A percentile compares a stretch with the other conserved stretches of the same genome.
These are phyloP conservation scores for Neurospora sp. DNA, from an alignment of 495 filamentous ascomycete genomes.

Conservation along the genomic window DNA sequence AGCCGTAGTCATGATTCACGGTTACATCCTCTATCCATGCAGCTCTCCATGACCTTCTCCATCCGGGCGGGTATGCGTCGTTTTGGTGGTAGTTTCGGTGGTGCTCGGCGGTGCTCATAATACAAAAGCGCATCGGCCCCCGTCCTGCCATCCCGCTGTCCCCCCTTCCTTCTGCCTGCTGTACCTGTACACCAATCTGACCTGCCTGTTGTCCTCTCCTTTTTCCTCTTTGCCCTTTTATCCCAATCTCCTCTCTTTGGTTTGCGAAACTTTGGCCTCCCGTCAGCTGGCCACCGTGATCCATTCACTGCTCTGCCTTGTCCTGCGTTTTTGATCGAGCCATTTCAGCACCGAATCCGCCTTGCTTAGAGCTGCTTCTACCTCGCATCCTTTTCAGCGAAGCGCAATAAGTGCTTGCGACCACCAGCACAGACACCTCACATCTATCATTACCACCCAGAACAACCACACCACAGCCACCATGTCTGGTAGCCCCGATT, in stretches of 20 bases:
- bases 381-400: not conserved
- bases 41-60: not conserved
- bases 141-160: not conserved
- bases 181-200: not conserved
- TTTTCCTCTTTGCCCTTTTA: not conserved
- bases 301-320: not conserved
- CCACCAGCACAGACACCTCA: not conserved
- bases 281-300: not conserved
- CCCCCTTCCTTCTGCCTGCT: not conserved
- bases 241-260: not conserved
- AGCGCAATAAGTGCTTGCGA: not conserved
- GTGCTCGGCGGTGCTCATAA: not conserved
- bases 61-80: not conserved
- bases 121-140: not conserved
- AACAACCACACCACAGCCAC: not conserved
- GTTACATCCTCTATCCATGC: not conserved
- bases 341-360: not conserved
- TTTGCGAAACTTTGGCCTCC: not conserved
- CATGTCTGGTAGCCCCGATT: not conserved
- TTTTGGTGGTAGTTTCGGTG: not conserved
- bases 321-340: not conserved
- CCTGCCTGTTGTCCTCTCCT: not conserved
- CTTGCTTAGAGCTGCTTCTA: not conserved
- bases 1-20: not conserved
- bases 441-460: not conserved